These are phyloP conservation scores for Ophiostoma sp. DNA, from an alignment of 2,329 filamentous ascomycete species.

Conservation along the genomic window DNA sequence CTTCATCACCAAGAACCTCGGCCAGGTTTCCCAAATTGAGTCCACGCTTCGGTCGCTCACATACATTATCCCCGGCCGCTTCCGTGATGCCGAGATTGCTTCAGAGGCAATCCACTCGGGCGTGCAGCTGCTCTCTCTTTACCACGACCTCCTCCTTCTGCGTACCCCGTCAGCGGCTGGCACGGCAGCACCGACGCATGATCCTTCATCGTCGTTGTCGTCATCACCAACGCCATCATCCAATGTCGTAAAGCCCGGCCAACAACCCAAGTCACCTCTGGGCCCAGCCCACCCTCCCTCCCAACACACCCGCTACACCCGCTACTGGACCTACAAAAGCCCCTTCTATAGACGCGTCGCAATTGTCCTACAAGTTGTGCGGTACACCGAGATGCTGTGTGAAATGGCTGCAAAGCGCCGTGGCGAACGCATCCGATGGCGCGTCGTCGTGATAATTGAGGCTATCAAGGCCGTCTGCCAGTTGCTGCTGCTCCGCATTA, in stretches of 20 bases:
- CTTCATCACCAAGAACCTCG: conserved; percentile 91
- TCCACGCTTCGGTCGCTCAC: conserved; percentile 86
- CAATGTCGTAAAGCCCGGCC: conserved; percentile 29
- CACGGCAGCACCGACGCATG: background rate
- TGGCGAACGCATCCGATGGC: conserved; percentile 77
- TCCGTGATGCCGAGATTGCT: conserved; percentile 87
- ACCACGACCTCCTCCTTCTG: conserved; percentile 83
- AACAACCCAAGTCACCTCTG: conserved; percentile 44
- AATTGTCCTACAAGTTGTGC: conserved; percentile 77
- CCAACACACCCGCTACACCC: conserved; percentile 60
- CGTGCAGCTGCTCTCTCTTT: conserved; percentile 83
- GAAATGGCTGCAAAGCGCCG: conserved; percentile 92
- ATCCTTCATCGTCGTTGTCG: background rate
- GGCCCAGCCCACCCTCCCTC: conserved; percentile 22
- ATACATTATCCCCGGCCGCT: conserved; percentile 90
- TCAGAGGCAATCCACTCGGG: conserved; percentile 87
- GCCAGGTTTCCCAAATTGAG: conserved; percentile 92
- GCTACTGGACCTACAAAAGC: conserved; percentile 59
- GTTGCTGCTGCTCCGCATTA: conserved; percentile 73
- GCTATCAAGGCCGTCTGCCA: conserved; percentile 79
- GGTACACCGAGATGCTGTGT: conserved; percentile 93
- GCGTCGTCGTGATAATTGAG: conserved; percentile 79
- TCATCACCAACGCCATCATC: background rate
- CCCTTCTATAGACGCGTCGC: conserved; percentile 75
- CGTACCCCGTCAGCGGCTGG: conserved; percentile 32